Evolutionary conservation across 345 rosid species (phyloP), one percentile per base, ranked within the genome.

Genomic region (Boechera stricta): DNA sequence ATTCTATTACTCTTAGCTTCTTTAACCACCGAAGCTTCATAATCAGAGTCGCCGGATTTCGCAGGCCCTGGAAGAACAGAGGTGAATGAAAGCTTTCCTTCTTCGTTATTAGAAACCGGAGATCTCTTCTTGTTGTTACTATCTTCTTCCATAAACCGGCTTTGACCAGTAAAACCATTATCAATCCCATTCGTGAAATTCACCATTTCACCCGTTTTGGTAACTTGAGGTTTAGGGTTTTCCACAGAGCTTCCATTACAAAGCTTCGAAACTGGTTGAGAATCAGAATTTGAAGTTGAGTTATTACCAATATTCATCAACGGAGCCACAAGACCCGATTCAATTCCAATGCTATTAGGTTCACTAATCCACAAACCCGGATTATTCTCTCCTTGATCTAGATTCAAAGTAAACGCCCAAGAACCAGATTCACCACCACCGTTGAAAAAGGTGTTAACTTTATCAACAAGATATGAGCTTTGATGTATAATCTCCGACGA

Each of bases 71-170:
- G 90, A 71, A 89, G 53, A 39, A 85, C 72, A 69, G 85, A 93
- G 9, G 91, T 84, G 79, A 94, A 94, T 5, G 94, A 91, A 67
- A 94, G 86, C 87, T 90, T 90, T 64, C 84, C 97, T 45, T 91
- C 96, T 31, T 90, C 97, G 9, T 80, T 90, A 53, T 93, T 87
- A 28, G 86, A 76, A 10, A 93, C 85, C 2, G 89, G 81, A 57
- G 70, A 87, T 76, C 84, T 91, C 87, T 89, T 87, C 86, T 86
- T 88, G 29, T 90, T 83, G 33, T 90, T 83, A 81, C 63, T 63
- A 13, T 64, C 71, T 32, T 74, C 71, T 10, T 64, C 77, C 32
- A 73, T 18, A 5, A 51, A 73, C 70, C 70, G 77, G 69, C 52
- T 73, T 41, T 62, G 69, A 62, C 69, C 52, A 13, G 67, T 48